A percentile compares a stretch with the other conserved stretches of the same genome.
phyloP scores from a whole-genome alignment of 768 basidiomycete genomes.

The Cubamyces sp. region DNA sequence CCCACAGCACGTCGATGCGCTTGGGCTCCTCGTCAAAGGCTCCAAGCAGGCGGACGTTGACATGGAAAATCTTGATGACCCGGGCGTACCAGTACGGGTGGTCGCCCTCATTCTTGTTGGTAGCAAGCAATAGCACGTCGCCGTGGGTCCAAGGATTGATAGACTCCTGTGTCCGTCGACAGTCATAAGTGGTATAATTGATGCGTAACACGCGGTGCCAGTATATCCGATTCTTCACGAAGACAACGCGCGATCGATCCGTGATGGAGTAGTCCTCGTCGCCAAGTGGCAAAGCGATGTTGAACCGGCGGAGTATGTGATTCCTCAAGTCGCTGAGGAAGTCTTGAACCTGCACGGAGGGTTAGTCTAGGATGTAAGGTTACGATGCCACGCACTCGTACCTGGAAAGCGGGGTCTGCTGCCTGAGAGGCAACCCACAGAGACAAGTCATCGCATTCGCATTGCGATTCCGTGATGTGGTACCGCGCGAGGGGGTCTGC shows the following conservation, averaged over 20 bases:
- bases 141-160: constrained; percentile 42
- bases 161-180: constrained; percentile 44
- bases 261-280: not conserved
- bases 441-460: not conserved
- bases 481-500: not conserved
- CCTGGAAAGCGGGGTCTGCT: not conserved
- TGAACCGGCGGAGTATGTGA: not conserved
- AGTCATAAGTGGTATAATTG: constrained; percentile 49
- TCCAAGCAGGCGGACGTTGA: constrained; percentile 22
- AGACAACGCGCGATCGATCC: not conserved
- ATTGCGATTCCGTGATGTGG: constrained; percentile 1
- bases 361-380: not conserved
- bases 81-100: constrained; percentile 37
- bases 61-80: constrained; percentile 36
- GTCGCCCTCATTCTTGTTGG: constrained; percentile 1
- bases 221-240: constrained; percentile 33
- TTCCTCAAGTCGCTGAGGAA: not conserved
- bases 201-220: constrained; percentile 36
- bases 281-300: not conserved
- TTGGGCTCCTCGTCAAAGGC: constrained; percentile 18
- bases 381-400: not conserved
- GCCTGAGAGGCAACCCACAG: not conserved
- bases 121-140: constrained; percentile 35
- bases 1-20: constrained; percentile 44
- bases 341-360: not conserved